phyloP scores from a whole-genome alignment of 1,284 basidiomycete genomes.

The Sporisorium reilianum region DNA sequence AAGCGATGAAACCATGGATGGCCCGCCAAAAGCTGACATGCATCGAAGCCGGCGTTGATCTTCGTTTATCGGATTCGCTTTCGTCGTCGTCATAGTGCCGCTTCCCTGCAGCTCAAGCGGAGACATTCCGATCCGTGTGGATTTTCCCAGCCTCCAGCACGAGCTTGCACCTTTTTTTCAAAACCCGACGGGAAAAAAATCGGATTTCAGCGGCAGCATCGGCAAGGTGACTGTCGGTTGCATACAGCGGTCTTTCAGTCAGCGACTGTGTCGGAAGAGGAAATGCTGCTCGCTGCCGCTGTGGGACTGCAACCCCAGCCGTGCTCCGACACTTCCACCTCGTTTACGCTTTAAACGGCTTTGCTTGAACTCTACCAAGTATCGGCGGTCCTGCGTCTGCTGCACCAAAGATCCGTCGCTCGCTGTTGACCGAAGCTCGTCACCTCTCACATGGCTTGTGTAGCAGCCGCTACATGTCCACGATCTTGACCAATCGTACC shows the following conservation, averaged over 20 bases:
- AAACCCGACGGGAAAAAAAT: background rate
- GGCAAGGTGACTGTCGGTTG: background rate
- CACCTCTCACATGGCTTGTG: no score
- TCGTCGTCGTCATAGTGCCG: conserved; percentile 4
- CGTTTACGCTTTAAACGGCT: background rate
- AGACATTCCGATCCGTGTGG: conserved; percentile 12
- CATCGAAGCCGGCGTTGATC: background rate
- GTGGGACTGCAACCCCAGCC: no score
- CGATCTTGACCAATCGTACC: no score
- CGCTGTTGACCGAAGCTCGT: background rate
- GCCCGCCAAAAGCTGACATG: background rate
- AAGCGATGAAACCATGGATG: background rate
- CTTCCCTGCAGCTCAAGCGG: background rate
- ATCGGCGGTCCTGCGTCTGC: background rate
- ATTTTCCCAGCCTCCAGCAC: conserved; percentile 3
- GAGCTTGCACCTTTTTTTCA: no score
- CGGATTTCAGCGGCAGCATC: background rate
- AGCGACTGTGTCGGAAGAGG: no score
- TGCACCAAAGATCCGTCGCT: background rate
- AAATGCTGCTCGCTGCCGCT: no score
- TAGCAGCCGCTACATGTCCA: background rate
- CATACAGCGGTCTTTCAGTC: background rate
- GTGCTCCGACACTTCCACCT: no score
- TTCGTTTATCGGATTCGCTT: background rate
- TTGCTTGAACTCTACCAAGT: background rate